Evolutionary conservation across 495 filamentous ascomycete genomes (phyloP).

Genomic region (Hypoxylon cercidicola): DNA sequence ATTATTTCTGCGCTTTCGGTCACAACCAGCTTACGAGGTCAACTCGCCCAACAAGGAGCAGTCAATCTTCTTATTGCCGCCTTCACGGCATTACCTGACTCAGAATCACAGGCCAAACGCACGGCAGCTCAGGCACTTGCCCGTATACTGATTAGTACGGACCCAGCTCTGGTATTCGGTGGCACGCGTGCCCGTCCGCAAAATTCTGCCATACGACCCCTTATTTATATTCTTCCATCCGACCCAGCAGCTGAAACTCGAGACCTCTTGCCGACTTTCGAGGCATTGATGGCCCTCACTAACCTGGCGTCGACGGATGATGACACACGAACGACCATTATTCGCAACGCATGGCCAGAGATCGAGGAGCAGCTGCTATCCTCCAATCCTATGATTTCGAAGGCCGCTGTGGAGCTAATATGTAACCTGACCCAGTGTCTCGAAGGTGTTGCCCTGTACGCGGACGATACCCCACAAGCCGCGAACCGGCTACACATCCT

Average conservation of each 20-base stretch:
- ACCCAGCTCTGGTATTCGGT: constrained; percentile 87
- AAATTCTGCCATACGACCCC: constrained; percentile 79
- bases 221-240: constrained; percentile 73
- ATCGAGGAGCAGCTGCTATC: constrained; percentile 87
- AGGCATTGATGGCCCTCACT: constrained; percentile 88
- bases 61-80: constrained; percentile 82
- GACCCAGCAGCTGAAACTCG: constrained; percentile 70
- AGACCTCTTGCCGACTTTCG: constrained; percentile 89
- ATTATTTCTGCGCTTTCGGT: constrained; percentile 82
- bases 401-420: constrained; percentile 86
- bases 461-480: constrained; percentile 73
- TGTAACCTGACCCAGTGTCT: constrained; percentile 90
- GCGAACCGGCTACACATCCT: constrained; percentile 80
- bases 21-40: constrained; percentile 74
- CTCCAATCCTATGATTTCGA: constrained; percentile 77
- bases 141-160: constrained; percentile 89
- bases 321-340: constrained; percentile 73
- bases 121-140: constrained; percentile 86
- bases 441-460: constrained; percentile 78
- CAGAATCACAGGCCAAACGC: constrained; percentile 62
- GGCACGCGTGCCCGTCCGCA: constrained; percentile 76
- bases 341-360: constrained; percentile 73
- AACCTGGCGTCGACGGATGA: constrained; percentile 87
- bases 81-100: constrained; percentile 66
- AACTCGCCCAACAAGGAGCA: constrained; percentile 89